phyloP scores from a whole-genome alignment of 352 stramenopile species.

The Globisporangium heterothallicum region DNA sequence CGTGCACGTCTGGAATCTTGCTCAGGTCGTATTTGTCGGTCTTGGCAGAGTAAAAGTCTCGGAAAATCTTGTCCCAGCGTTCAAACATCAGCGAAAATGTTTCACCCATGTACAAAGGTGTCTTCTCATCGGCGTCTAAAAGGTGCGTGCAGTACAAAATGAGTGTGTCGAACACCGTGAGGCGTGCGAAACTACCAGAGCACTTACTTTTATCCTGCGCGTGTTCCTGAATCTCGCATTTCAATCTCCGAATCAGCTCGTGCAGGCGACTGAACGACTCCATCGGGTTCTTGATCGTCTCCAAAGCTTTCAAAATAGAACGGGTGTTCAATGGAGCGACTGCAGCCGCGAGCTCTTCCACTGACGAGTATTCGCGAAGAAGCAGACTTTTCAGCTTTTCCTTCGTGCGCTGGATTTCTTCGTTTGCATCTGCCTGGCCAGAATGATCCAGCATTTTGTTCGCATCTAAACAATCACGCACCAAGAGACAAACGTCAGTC shows the following conservation, averaged over 20 bases:
- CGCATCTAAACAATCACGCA: constrained; percentile 37
- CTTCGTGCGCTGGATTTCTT: constrained; percentile 80
- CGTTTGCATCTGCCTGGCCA: constrained; percentile 96
- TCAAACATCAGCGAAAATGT: constrained; percentile 93
- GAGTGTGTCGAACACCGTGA: too few relatives aligned
- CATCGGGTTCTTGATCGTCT: constrained; percentile 79
- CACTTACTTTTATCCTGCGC: constrained; percentile 61
- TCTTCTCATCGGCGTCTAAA: constrained; percentile 81
- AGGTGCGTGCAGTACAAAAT: constrained; percentile 17
- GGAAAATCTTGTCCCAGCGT: constrained; percentile 92
- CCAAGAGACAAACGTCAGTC: neutral
- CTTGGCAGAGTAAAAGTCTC: constrained; percentile 92
- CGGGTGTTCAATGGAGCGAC: constrained; percentile 69
- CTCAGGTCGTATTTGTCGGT: constrained; percentile 91
- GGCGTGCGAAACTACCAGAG: too few relatives aligned
- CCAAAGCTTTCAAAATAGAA: constrained; percentile 73
- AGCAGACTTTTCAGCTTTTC: constrained; percentile 91
- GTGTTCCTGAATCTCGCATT: constrained; percentile 70
- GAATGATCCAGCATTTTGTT: constrained; percentile 99
- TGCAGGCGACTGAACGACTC: constrained; percentile 62
- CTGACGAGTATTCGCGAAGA: constrained; percentile 64
- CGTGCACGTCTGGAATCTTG: constrained; percentile 97
- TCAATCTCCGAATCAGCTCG: constrained; percentile 73
- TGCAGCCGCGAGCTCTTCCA: constrained; percentile 56
- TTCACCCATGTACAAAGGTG: constrained; percentile 93